A percentile compares a stretch with the other conserved stretches of the same genome.
phyloP scores from a whole-genome alignment of 2,329 filamentous ascomycete species.

The Amesomyces nigricolor region DNA sequence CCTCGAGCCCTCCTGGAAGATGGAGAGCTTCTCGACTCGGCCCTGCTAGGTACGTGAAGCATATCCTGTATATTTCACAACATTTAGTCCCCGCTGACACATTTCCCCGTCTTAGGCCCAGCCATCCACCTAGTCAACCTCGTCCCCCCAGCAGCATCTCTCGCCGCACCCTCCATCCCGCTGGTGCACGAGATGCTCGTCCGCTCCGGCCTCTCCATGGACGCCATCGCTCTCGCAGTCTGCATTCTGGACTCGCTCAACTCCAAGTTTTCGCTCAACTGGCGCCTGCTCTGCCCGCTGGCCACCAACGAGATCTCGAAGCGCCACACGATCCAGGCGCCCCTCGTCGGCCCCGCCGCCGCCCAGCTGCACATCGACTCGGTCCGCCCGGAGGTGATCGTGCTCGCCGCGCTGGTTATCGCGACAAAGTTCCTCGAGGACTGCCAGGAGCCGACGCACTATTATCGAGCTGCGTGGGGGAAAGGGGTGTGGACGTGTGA shows the following conservation, averaged over 20 bases:
- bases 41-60: conserved; percentile 36
- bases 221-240: conserved; percentile 58
- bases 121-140: conserved; percentile 62
- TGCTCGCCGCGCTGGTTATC: conserved; percentile 57
- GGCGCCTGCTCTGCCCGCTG: conserved; percentile 55
- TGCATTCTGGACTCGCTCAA: conserved; percentile 62
- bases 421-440: conserved; percentile 63
- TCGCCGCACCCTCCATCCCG: conserved; percentile 51
- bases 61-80: conserved; percentile 1
- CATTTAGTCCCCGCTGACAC: conserved; percentile 33
- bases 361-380: conserved; percentile 52
- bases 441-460: conserved; percentile 46
- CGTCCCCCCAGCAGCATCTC: conserved; percentile 57
- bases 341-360: conserved; percentile 5
- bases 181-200: conserved; percentile 56
- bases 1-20: conserved; percentile 40
- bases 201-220: conserved; percentile 52
- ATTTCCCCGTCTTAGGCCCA: conserved; percentile 43
- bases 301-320: conserved; percentile 27
- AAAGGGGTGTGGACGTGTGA: conserved; percentile 51
- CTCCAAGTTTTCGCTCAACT: conserved; percentile 56
- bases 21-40: conserved; percentile 39
- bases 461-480: conserved; percentile 52
- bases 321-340: conserved; percentile 24
- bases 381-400: conserved; percentile 56